Conservation (phyloP, 1,284 basidiomycete genomes). For the Cryptococcus sp. region DNA sequence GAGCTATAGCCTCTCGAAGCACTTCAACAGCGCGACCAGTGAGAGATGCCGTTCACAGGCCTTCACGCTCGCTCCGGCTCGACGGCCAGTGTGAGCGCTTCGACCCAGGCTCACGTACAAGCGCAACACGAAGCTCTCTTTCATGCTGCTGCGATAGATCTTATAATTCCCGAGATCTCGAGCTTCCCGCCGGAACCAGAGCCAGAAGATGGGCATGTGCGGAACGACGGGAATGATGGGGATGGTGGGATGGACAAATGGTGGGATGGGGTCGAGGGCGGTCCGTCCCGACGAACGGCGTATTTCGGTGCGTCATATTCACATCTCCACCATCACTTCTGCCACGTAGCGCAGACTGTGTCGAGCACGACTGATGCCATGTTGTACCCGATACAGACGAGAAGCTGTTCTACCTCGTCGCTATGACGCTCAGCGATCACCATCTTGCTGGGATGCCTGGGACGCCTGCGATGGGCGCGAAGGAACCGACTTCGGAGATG, state of each 20-base stretch:
- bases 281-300: slow-evolving; percentile 56
- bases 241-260: slow-evolving; percentile 58
- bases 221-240: slow-evolving; percentile 15
- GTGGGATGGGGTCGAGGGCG: slow-evolving; percentile 55
- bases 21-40: too few species aligned
- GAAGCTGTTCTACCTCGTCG: slow-evolving; percentile 68
- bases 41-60: too few species aligned
- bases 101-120: not conserved
- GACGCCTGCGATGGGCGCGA: slow-evolving; percentile 11
- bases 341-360: not conserved
- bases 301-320: slow-evolving; percentile 10
- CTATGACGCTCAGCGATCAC: slow-evolving; percentile 58
- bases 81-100: too few species aligned
- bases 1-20: too few species aligned
- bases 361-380: not conserved
- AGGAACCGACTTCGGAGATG: slow-evolving; percentile 60
- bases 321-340: slow-evolving; percentile 14
- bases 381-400: slow-evolving; percentile 60
- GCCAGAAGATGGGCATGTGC: not conserved
- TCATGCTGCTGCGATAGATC: slow-evolving; percentile 62
- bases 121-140: slow-evolving; percentile 64
- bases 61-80: too few species aligned
- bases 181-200: slow-evolving; percentile 63
- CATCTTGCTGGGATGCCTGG: slow-evolving; percentile 10
- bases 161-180: slow-evolving; percentile 65